Conservation (phyloP, 306 rosid species). For the Inga leiocalycina region DNA sequence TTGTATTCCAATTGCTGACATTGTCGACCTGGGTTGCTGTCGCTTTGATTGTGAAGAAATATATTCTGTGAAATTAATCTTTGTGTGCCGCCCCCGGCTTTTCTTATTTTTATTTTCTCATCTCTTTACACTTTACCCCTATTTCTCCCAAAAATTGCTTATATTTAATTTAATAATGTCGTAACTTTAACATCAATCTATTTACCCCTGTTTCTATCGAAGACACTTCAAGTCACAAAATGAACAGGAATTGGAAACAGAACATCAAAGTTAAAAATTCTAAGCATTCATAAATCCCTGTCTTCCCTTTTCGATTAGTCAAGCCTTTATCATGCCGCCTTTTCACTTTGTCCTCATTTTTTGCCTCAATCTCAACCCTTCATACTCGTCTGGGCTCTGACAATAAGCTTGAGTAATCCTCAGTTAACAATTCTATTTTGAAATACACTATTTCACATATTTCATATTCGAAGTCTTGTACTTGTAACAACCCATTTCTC, state of each 20-base stretch:
- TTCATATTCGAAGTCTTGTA: background rate
- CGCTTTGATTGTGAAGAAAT: slow-evolving; percentile 14
- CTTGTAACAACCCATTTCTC: background rate
- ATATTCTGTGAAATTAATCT: background rate
- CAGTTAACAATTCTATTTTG: background rate
- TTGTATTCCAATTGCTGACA: slow-evolving; percentile 38
- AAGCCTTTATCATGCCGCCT: background rate
- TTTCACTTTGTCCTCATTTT: background rate
- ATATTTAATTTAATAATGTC: background rate
- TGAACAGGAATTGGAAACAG: background rate
- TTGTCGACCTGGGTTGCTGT: slow-evolving; percentile 26
- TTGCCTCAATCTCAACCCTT: background rate
- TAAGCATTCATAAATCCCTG: no score
- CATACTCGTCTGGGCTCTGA: background rate
- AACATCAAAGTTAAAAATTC: background rate
- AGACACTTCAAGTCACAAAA: background rate
- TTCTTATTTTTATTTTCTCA: background rate
- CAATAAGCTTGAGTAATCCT: background rate
- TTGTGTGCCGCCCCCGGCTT: no score
- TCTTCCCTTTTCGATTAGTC: no score
- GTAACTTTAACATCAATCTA: background rate
- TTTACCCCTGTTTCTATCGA: background rate
- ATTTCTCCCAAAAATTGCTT: background rate
- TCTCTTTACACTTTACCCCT: background rate
- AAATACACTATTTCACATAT: no score